Percentiles rank a stretch among this genome's conserved stretches.
Evolutionary conservation across 164 flowering plant species (phyloP).

Genomic region (Protea cynaroides): DNA sequence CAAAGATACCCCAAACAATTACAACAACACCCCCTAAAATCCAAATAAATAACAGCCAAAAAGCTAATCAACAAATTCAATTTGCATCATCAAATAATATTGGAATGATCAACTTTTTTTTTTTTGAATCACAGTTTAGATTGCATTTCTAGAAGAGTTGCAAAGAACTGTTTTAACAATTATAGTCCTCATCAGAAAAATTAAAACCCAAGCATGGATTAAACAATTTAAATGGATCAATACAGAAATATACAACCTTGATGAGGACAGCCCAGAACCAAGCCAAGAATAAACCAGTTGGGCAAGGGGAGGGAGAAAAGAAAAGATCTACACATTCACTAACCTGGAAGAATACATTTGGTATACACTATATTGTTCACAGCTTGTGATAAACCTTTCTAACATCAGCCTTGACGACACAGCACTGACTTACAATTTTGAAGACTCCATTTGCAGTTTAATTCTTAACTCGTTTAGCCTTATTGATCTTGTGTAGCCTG

Average conservation of each 20-base stretch:
- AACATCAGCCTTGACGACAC: not conserved
- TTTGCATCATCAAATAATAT: too few species aligned
- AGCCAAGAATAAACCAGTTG: conserved; percentile 19
- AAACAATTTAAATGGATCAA: conserved; percentile 23
- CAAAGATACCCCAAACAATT: too few species aligned
- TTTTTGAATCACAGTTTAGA: too few species aligned
- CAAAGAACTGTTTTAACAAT: too few species aligned
- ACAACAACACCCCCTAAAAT: too few species aligned
- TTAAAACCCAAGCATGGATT: conserved; percentile 14
- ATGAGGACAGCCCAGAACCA: conserved; percentile 19
- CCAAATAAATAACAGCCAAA: too few species aligned
- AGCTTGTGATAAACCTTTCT: conserved; percentile 15
- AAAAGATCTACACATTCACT: too few species aligned
- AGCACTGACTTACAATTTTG: conserved; percentile 6
- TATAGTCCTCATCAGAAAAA: not conserved
- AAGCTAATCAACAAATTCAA: too few species aligned
- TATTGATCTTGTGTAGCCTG: conserved; percentile 17
- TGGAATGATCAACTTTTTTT: too few species aligned
- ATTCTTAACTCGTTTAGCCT: conserved; percentile 8
- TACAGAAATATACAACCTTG: conserved; percentile 29
- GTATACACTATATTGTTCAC: conserved; percentile 19
- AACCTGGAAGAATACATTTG: not conserved
- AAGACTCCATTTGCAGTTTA: not conserved
- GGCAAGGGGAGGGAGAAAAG: conserved; percentile 17
- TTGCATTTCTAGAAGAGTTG: too few species aligned